These are phyloP conservation scores for Odontarrhena argentea DNA, from an alignment of 345 rosid genomes.

Conservation along the genomic window DNA sequence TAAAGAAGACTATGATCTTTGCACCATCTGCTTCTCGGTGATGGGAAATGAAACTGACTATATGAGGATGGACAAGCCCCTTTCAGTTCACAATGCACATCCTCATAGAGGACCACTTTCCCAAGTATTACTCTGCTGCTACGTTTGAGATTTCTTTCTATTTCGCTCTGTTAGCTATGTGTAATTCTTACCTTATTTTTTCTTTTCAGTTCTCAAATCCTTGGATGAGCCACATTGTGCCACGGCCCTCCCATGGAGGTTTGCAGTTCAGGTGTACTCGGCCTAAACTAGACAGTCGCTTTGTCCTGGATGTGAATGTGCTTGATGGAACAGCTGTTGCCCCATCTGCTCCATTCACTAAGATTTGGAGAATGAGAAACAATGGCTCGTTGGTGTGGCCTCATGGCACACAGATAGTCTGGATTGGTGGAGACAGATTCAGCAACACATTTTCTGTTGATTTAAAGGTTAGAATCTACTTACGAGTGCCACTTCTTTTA, in stretches of 20 bases:
- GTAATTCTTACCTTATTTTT: slow-evolving; percentile 20
- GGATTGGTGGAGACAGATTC: slow-evolving; percentile 82
- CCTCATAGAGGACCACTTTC: slow-evolving; percentile 41
- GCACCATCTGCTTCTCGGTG: slow-evolving; percentile 74
- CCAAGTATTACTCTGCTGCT: slow-evolving; percentile 46
- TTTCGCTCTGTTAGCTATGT: slow-evolving; percentile 3
- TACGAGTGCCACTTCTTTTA: slow-evolving; percentile 20
- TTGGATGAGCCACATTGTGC: slow-evolving; percentile 39
- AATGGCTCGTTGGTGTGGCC: slow-evolving; percentile 73
- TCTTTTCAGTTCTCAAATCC: slow-evolving; percentile 32
- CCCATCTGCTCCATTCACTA: slow-evolving; percentile 74
- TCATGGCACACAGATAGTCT: slow-evolving; percentile 60
- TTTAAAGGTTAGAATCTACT: slow-evolving; percentile 53
- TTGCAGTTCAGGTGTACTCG: slow-evolving; percentile 37
- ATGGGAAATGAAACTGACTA: slow-evolving; percentile 74
- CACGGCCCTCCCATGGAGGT: slow-evolving; percentile 36
- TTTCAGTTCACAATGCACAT: slow-evolving; percentile 37
- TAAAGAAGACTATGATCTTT: slow-evolving; percentile 81
- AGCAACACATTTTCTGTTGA: slow-evolving; percentile 46
- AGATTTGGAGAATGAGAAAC: slow-evolving; percentile 94
- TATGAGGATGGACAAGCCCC: slow-evolving; percentile 68
- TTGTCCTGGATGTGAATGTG: slow-evolving; percentile 78
- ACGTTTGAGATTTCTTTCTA: neutral
- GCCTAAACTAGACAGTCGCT: slow-evolving; percentile 76
- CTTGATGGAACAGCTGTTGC: slow-evolving; percentile 80